Base-by-base conservation (phyloP, 768 basidiomycete genomes). In the Nevesoporus exiguus region DNA sequence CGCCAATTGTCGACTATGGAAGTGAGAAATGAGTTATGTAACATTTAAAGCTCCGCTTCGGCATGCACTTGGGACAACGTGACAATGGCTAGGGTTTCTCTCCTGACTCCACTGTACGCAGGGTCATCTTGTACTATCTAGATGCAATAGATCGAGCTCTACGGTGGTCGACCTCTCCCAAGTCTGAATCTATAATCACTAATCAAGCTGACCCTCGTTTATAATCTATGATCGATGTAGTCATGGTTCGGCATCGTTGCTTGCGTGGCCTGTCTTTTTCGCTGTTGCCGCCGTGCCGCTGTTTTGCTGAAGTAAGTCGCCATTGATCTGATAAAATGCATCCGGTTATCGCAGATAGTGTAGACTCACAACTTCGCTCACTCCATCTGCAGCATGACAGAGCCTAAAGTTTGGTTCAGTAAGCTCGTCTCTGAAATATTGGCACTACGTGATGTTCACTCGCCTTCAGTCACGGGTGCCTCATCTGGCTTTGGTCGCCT, bases 401-500 rank as follows among this genome's bases (percentile, higher is more conserved):
- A 51, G n/a, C 21, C 50, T 13, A 51, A 36, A 36, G 50, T 51
- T 25, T 51, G 50, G 50, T 44, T 51, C 42, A 44, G 56, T 57
- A 13, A 33, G 56, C 36, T 8, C 3, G 21, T 24, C 2, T 43
- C 37, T 8, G 5, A 9, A 19, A 21, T 39, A 3, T 29, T 17
- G 13, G 36, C 27, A 6, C 9, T 21, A 21, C 3, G 19, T 24
- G 13, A 45, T 17, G 17, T 19, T 42, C 24, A 47, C 27, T 24
- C 27, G 24, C 33, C 5, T 24, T 34, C 8, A 76, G 78, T 76
- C 34, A 76, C 74, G 8, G 77, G 75, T 17, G 58, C 70, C 3
- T 73, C 71, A 1, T 57, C 72, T 17, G 76, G 77, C 30, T 70
- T 79, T 47, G 77, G 78, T 14, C 70, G 65, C n/a, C n/a, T 51